Evolutionary conservation across 805 yeast species (phyloP), one percentile per base, ranked within the genome.

Genomic region (Brettanomyces anomalus): DNA sequence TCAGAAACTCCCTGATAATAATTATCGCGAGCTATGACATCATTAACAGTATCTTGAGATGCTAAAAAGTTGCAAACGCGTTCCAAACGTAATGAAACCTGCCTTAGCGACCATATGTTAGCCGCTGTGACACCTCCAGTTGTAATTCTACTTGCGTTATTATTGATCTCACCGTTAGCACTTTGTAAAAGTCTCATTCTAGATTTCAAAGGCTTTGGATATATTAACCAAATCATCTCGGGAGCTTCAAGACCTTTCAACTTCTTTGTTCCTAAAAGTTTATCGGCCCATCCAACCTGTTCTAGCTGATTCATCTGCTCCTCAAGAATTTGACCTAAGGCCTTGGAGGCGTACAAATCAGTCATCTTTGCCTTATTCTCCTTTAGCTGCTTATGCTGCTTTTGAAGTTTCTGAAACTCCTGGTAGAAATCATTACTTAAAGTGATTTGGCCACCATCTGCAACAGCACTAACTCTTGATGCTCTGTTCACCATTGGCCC

Each of bases 401-500:
- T 63, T 52, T 73, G 67, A 28, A 85, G 68, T 41, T 79, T 72
- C 40, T 71, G 71, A 55, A 87, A 74, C 56, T 85, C 96, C 37
- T 73, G 72, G 51, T 84, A 67, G 55, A 87, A 85, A 60, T 90
- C 97, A 6, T 79, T 72, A 54, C 95, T 83, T 44, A 89, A 72
- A 0, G 95, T 79, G 24, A 90, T 85, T 61, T 90, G 96, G n/a
- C 99, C 99, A 46, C 99, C 99, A 61, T 87, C 96, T 0, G 98
- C 99, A 40, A 86, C 84, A 6, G 95, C 85, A 57, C 89, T 81
- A 20, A 93, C 90, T 54, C 99, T 74, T 1, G 97, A 81, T 1
- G 99, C 86, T 41, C 96, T 73, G 56, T 93, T 93, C 28, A 93
- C 99, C 88, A 93, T 89, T 0, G 99, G 98, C 0, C 99, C 99